Evolutionary conservation across 2,329 filamentous ascomycete genomes (phyloP).

Genomic region (Fusarium xyrophilum): DNA sequence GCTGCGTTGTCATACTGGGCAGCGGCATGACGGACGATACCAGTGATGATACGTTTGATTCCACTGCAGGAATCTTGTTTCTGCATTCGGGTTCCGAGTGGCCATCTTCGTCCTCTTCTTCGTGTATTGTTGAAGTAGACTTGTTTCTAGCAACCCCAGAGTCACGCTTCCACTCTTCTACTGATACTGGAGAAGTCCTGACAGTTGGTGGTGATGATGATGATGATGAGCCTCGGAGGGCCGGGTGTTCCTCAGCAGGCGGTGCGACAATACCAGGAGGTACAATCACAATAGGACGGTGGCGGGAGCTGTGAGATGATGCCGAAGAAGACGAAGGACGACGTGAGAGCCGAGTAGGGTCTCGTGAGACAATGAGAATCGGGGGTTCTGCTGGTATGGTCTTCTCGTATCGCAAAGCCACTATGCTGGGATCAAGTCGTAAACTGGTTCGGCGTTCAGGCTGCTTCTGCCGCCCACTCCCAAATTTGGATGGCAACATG

Average conservation of each 20-base stretch:
- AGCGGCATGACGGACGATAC: constrained; percentile 26
- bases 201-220: constrained; percentile 30
- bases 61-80: constrained; percentile 17
- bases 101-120: constrained; percentile 52
- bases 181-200: constrained; percentile 36
- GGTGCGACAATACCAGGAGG: constrained; percentile 48
- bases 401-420: constrained; percentile 68
- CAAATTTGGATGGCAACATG: constrained; percentile 52
- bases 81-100: constrained; percentile 36
- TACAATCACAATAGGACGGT: constrained; percentile 43
- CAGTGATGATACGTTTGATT: constrained; percentile 26
- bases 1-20: constrained; percentile 20
- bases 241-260: constrained; percentile 61
- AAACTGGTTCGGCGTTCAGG: constrained; percentile 48
- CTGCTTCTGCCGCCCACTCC: constrained; percentile 53
- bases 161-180: constrained; percentile 60
- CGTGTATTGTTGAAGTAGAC: constrained; percentile 49
- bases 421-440: constrained; percentile 58
- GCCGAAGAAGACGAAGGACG: constrained; percentile 37
- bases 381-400: constrained; percentile 64
- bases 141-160: constrained; percentile 60
- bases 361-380: constrained; percentile 58
- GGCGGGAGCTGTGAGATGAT: constrained; percentile 35
- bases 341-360: constrained; percentile 46
- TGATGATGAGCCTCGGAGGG: constrained; percentile 49